Base-by-base conservation (phyloP, 2,329 filamentous ascomycete species). In the Pyrenophora graminea region DNA sequence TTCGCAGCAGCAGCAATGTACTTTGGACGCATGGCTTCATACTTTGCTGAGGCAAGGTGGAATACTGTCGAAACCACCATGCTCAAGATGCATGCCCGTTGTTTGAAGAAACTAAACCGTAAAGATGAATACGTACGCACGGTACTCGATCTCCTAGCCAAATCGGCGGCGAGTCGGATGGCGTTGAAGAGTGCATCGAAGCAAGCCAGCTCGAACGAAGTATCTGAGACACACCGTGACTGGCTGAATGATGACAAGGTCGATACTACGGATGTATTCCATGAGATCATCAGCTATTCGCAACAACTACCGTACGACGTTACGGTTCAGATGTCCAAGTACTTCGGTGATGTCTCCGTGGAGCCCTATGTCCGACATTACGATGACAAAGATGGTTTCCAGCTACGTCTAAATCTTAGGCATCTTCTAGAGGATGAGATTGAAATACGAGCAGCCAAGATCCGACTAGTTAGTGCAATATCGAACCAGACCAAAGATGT, bases 11-110 rank as follows among this genome's bases (percentile, higher is more conserved):
- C 94, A 1, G 86, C 89, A 0, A 82, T 82, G 0, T 92, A 89
- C 65, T 94, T 99, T 64, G 83, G 88, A 63, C 82, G 86, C 39
- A 85, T 94, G 37, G 87, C 89, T 0, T 86, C 88, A 0, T 58
- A 63, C 1, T 96, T 94, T 62, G 88, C 87, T 0, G 85, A 87
- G 49, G 85, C 83, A 49, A 84, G 86, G 39, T 97, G 94, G 92
- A 85, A 82, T 45, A 77, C 87, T 1, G 79, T 96, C 10, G 91
- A 97, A 67, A 78, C 91, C 3, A 88, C 88, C 0, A 89, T 96
- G 82, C 80, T 97, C 5, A 84, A 90, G 58, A 88, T 97, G 80
- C 94, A 97, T 69, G 84, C 89, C 0, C 82, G 84, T 41, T 97
- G 92, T 70, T 80, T 99, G 23, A 87, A 89, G 58, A 82, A 90